Percentiles rank a stretch among this genome's conserved stretches.
phyloP scores from a whole-genome alignment of 352 stramenopile species.

The Stephanocyclus meneghinianus region DNA sequence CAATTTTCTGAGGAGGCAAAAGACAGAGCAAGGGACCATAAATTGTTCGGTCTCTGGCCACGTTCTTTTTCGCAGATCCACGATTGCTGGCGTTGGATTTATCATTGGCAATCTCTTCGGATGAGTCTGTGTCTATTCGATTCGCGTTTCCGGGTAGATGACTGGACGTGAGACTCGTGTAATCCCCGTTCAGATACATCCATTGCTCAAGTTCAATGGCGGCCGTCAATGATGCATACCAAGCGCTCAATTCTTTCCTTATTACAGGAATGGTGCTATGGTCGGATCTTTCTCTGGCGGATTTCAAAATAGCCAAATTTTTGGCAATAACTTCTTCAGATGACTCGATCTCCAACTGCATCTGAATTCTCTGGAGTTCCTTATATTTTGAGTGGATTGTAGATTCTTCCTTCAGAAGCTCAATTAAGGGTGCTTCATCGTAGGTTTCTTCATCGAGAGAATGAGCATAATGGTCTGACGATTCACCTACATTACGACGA shows the following conservation, averaged over 20 bases:
- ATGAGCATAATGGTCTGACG: neutral
- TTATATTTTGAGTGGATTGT: conserved; percentile 20
- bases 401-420: conserved; percentile 33
- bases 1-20: conserved; percentile 82
- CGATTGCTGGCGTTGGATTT: neutral
- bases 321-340: conserved; percentile 66
- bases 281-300: conserved; percentile 66
- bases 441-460: neutral
- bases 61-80: conserved; percentile 15
- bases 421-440: conserved; percentile 19
- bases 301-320: conserved; percentile 61
- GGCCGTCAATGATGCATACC: conserved; percentile 68
- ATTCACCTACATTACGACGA: neutral
- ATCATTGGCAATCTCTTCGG: conserved; percentile 1
- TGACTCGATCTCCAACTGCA: conserved; percentile 77
- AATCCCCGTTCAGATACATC: conserved; percentile 64
- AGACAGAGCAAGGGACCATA: conserved; percentile 84
- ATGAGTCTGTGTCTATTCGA: conserved; percentile 6
- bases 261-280: conserved; percentile 64
- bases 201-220: conserved; percentile 74
- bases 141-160: conserved; percentile 20
- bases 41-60: conserved; percentile 44
- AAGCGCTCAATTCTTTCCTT: conserved; percentile 62
- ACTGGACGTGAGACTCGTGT: conserved; percentile 30
- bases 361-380: conserved; percentile 59